A percentile compares a stretch with the other conserved stretches of the same genome.
Evolutionary conservation across 371 early-diverging fungal species (phyloP).

Genomic region (Nosema muscidifuracis): DNA sequence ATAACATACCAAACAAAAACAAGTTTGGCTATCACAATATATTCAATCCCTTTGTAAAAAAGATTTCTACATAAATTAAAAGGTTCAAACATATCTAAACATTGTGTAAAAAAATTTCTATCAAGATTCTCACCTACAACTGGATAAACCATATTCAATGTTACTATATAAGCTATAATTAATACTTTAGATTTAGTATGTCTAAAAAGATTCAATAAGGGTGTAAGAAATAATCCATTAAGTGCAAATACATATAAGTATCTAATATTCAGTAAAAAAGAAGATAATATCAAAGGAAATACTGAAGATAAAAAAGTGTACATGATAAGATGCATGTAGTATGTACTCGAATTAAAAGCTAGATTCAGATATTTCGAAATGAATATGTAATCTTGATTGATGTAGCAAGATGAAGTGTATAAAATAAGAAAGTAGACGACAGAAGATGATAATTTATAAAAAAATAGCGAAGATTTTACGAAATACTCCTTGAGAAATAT

Average conservation of each 20-base stretch:
- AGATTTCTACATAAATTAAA: too few relatives aligned
- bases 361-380: background rate
- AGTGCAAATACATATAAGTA: background rate
- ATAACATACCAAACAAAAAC: too few relatives aligned
- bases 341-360: background rate
- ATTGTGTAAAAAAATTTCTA: background rate
- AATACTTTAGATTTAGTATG: background rate
- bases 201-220: background rate
- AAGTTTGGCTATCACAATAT: too few relatives aligned
- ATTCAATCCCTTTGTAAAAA: too few relatives aligned
- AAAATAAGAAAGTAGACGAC: background rate
- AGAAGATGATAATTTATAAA: background rate
- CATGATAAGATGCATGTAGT: background rate
- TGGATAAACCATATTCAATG: background rate
- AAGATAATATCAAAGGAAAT: background rate
- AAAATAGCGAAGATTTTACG: background rate
- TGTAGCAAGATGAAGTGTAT: background rate
- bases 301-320: background rate
- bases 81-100: too few relatives aligned
- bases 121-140: too few relatives aligned
- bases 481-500: background rate
- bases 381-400: background rate
- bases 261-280: background rate
- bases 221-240: background rate
- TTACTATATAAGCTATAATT: background rate